These are phyloP conservation scores for Lachancea meyersii DNA, from an alignment of 805 yeast genomes.

Conservation along the genomic window DNA sequence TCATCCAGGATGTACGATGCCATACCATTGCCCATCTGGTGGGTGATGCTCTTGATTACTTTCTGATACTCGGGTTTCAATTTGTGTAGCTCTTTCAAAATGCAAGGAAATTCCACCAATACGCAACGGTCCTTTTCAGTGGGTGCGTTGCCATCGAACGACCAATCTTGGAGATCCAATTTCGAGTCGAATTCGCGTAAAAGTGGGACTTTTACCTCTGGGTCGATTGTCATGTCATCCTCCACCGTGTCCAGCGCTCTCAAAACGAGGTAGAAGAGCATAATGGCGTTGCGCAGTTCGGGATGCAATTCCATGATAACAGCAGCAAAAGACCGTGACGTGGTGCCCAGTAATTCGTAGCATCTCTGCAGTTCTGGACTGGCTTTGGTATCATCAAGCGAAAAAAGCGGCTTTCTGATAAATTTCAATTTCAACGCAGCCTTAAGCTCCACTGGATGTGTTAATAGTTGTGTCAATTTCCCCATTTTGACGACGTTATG, in stretches of 20 bases:
- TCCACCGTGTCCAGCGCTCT: constrained; percentile 94
- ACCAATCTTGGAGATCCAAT: constrained; percentile 66
- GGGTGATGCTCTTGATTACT: constrained; percentile 69
- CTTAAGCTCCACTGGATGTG: constrained; percentile 67
- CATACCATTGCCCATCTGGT: constrained; percentile 96
- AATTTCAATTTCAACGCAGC: constrained; percentile 58
- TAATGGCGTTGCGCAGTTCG: constrained; percentile 71
- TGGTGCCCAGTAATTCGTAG: constrained; percentile 54
- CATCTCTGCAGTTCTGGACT: constrained; percentile 51
- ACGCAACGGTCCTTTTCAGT: constrained; percentile 78
- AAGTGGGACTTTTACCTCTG: constrained; percentile 64
- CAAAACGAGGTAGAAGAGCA: constrained; percentile 77
- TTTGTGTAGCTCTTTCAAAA: constrained; percentile 65
- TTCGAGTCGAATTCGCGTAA: constrained; percentile 62
- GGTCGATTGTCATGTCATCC: constrained; percentile 86
- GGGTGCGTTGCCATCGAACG: constrained; percentile 66
- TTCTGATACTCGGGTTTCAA: constrained; percentile 72
- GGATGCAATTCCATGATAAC: constrained; percentile 90
- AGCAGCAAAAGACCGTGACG: constrained; percentile 92
- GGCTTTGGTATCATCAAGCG: constrained; percentile 39
- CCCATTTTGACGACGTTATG: constrained; percentile 56
- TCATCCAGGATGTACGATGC: constrained; percentile 82
- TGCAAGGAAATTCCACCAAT: constrained; percentile 66
- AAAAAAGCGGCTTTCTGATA: constrained; percentile 50
- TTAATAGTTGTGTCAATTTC: constrained; percentile 49